These are phyloP conservation scores for Brassica napus DNA, from an alignment of 345 rosid genomes.

Conservation along the genomic window DNA sequence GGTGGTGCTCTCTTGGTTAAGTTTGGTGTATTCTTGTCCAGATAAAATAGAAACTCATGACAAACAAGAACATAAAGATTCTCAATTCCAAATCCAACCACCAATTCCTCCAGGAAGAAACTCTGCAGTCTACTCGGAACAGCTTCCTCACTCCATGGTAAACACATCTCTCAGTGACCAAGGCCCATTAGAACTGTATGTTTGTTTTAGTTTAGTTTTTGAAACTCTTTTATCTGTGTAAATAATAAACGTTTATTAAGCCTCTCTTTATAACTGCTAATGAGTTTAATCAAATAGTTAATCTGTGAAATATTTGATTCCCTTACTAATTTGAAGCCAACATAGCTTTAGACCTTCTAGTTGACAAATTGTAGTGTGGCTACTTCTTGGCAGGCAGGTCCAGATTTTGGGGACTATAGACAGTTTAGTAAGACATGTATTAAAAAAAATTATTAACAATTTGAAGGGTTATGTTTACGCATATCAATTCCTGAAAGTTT, in stretches of 20 bases:
- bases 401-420: no score
- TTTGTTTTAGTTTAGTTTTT: neutral
- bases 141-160: conserved; percentile 57
- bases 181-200: conserved; percentile 18
- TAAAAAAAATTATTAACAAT: neutral
- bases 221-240: neutral
- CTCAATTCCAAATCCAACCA: conserved; percentile 50
- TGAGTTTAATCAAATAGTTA: neutral
- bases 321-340: conserved; percentile 1
- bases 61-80: conserved; percentile 60
- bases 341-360: neutral
- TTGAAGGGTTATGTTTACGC: neutral
- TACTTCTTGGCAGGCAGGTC: neutral
- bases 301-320: neutral
- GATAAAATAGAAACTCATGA: conserved; percentile 65
- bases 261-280: neutral
- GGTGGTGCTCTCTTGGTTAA: conserved; percentile 25
- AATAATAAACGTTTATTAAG: neutral
- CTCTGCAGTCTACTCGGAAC: conserved; percentile 49
- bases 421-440: neutral
- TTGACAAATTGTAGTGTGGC: neutral
- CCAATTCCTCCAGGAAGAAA: conserved; percentile 49
- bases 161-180: neutral
- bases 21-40: conserved; percentile 29
- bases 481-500: neutral